These are phyloP conservation scores for Hypoxylon sp. DNA, from an alignment of 2,329 filamentous ascomycete genomes.

Conservation along the genomic window DNA sequence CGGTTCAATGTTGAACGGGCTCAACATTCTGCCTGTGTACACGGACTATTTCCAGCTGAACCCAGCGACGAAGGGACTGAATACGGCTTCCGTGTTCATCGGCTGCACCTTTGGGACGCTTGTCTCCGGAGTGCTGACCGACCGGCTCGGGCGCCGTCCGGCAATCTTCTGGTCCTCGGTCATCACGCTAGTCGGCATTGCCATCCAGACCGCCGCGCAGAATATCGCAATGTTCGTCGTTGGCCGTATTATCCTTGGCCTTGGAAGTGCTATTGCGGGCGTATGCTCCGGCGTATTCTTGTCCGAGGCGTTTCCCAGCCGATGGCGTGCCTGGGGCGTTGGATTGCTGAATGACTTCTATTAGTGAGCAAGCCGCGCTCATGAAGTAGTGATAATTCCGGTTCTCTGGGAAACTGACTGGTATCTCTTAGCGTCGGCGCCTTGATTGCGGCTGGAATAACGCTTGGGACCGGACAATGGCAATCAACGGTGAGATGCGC, in stretches of 20 bases:
- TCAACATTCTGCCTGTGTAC: constrained; percentile 69
- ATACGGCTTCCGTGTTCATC: constrained; percentile 68
- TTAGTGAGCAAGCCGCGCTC: constrained; percentile 41
- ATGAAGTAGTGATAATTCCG: background rate
- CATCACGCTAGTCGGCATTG: constrained; percentile 59
- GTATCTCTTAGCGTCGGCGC: constrained; percentile 49
- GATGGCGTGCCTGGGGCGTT: constrained; percentile 55
- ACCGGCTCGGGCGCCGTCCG: constrained; percentile 58
- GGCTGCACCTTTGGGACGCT: constrained; percentile 62
- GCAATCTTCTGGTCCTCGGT: constrained; percentile 57
- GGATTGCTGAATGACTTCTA: constrained; percentile 50
- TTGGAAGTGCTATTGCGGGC: constrained; percentile 58
- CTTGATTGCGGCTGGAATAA: constrained; percentile 60
- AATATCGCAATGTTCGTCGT: constrained; percentile 65
- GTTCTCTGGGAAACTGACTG: background rate
- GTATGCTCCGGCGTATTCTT: constrained; percentile 62
- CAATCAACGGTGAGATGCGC: constrained; percentile 52
- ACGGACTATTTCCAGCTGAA: constrained; percentile 67
- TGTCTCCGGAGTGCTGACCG: constrained; percentile 57
- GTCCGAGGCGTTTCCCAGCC: constrained; percentile 61
- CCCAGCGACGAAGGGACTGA: constrained; percentile 64
- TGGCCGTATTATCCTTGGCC: constrained; percentile 61
- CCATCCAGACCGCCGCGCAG: constrained; percentile 62
- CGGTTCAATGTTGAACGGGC: constrained; percentile 66
- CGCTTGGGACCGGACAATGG: constrained; percentile 57